These are phyloP conservation scores for Gonapodya prolifera DNA, from an alignment of 192 early-diverging fungal genomes.

Conservation along the genomic window DNA sequence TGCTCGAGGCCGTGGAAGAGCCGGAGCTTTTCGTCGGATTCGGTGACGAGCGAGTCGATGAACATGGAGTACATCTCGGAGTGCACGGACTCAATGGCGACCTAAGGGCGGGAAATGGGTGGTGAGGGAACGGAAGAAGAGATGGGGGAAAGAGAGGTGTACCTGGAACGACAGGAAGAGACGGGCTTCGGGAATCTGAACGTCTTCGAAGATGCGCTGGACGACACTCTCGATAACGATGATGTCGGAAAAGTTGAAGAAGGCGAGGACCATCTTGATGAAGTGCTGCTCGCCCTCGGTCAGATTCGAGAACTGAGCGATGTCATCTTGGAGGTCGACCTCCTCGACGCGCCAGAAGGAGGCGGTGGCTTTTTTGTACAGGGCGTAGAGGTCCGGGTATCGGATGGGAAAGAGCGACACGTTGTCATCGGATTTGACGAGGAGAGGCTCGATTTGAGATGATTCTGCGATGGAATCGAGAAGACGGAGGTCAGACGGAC, in stretches of 20 bases:
- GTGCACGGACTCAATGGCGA: conserved; percentile 98
- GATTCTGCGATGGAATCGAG: no score
- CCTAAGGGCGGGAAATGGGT: no score
- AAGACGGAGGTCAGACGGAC: no score
- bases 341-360: conserved; percentile 97
- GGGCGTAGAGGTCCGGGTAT: conserved; percentile 57
- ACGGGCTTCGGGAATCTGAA: conserved; percentile 80
- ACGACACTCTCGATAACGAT: conserved; percentile 95
- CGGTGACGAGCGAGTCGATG: conserved; percentile 92
- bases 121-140: no score
- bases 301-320: conserved; percentile 79
- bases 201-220: conserved; percentile 20
- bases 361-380: conserved; percentile 97
- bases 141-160: no score
- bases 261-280: conserved; percentile 82
- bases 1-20: no score
- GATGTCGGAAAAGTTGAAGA: conserved; percentile 91
- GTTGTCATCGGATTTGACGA: conserved; percentile 60
- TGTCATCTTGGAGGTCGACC: conserved; percentile 86
- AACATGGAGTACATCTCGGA: conserved; percentile 88
- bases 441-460: conserved; percentile 47
- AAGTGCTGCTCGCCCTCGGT: conserved; percentile 80
- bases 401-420: conserved; percentile 90
- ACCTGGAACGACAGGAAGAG: conserved; percentile 94
- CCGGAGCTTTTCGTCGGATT: conserved; percentile 62